Base-by-base conservation (phyloP, 805 yeast genomes). In the Yamadazyma akitaensis region DNA sequence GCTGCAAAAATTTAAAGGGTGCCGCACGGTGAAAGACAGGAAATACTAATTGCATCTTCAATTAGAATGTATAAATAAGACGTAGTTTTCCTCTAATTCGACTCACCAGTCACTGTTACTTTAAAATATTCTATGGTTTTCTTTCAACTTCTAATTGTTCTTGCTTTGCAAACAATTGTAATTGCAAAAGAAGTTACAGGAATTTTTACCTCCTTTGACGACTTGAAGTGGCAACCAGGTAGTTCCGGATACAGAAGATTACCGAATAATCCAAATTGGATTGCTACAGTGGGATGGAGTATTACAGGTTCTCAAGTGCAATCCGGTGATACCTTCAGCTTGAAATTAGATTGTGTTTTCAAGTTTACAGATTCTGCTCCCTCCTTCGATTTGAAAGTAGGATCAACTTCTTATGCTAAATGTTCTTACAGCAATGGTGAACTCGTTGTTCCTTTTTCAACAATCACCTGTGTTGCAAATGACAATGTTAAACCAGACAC, bases 311-410 rank as follows among this genome's bases (percentile, higher is more conserved):
- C 44, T 8, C 37, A 43, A 5, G 53, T 51, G 1, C n/a, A 17
- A 0, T 35, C 67, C 0, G 65, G 64, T 30, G 69, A 64, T 46
- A 61, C 64, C 5, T 64, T 64, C 33, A 45, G 54, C 11, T 56
- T 64, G 38, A 37, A 44, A 18, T 42, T 64, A 51, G 67, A 67
- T 2, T 56, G 64, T 50, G 64, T 57, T 11, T 62, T 51, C 43
- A 57, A 56, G 36, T 57, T 61, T 42, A 55, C 57, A 2, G 38
- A 56, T 3, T 14, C 47, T 5, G 26, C 47, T n/a, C 9, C 46
- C 13, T 21, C 47, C 2, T 44, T 62, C 9, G 40, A 42, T 30
- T 51, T 58, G 25, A 19, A 4, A 12, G 60, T 48, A 3, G 51
- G 53, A 18, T 46, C 45, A 2, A 42, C 30, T 6, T 35, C 39